Percentiles rank a stretch among this genome's conserved stretches.
These are phyloP conservation scores for Halophytophthora polymorphica DNA, from an alignment of 352 stramenopile species.

Conservation along the genomic window DNA sequence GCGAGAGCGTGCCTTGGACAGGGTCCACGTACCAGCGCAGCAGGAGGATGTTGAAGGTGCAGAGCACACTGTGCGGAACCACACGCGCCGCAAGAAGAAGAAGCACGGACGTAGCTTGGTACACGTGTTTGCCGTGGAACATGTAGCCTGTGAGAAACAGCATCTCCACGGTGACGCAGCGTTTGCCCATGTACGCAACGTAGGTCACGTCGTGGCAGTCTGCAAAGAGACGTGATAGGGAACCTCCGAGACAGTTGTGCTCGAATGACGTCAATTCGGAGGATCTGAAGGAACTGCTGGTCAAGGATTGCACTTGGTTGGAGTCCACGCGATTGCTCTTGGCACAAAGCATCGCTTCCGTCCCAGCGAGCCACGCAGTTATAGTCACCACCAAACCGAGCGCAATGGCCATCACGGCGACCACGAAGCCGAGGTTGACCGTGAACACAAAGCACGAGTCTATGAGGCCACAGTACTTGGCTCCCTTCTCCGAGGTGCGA, in stretches of 20 bases:
- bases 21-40: slow-evolving; percentile 21
- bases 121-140: slow-evolving; percentile 19
- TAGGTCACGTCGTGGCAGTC: slow-evolving; percentile 24
- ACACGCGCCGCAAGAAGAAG: slow-evolving; percentile 17
- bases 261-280: slow-evolving; percentile 18
- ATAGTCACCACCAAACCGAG: slow-evolving; percentile 5
- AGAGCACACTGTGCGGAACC: slow-evolving; percentile 15
- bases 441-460: slow-evolving; percentile 29
- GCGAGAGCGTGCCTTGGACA: slow-evolving; percentile 7
- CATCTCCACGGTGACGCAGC: slow-evolving; percentile 16
- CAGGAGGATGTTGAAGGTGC: slow-evolving; percentile 23
- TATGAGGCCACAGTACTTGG: slow-evolving; percentile 22
- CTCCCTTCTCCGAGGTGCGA: slow-evolving; percentile 13
- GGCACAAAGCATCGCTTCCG: neutral
- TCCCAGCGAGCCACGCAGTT: neutral
- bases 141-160: slow-evolving; percentile 21
- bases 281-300: neutral
- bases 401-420: slow-evolving; percentile 6
- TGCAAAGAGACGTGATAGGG: slow-evolving; percentile 19
- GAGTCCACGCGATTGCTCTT: neutral
- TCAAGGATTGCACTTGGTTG: neutral
- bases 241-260: slow-evolving; percentile 15
- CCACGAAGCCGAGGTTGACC: slow-evolving; percentile 17
- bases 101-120: slow-evolving; percentile 17
- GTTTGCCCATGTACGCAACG: slow-evolving; percentile 8